A percentile compares a stretch with the other conserved stretches of the same genome.
Conservation (phyloP, 768 basidiomycete genomes). For the Tylopilus sp. region DNA sequence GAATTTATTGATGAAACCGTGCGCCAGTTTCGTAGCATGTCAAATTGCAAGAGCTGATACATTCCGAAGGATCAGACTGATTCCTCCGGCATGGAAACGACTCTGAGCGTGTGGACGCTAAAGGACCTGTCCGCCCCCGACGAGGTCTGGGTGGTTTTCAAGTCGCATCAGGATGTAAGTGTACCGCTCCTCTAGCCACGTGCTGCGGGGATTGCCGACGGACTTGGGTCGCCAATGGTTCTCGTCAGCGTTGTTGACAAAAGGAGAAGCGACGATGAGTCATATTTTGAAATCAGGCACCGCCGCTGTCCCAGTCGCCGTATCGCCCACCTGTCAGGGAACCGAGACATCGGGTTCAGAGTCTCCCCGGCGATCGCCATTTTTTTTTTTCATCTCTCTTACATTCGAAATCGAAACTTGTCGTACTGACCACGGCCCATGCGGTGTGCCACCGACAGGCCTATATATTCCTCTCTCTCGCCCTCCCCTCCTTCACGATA, state of each 20-base stretch:
- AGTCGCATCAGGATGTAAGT: slow-evolving; percentile 60
- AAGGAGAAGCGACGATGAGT: slow-evolving; percentile 14
- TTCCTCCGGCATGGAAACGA: slow-evolving; percentile 13
- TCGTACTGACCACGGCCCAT: slow-evolving; percentile 12
- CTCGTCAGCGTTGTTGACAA: neutral
- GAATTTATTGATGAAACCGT: slow-evolving; percentile 21
- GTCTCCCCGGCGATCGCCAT: slow-evolving; percentile 19
- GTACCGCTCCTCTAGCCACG: neutral
- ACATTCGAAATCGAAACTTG: slow-evolving; percentile 9
- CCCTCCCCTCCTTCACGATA: slow-evolving; percentile 43
- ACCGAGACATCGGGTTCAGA: slow-evolving; percentile 3
- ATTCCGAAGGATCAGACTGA: slow-evolving; percentile 12
- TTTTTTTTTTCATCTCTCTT: slow-evolving; percentile 1
- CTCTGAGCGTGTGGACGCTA: slow-evolving; percentile 49
- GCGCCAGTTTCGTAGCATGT: neutral
- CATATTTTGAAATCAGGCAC: slow-evolving; percentile 21
- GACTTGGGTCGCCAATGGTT: neutral
- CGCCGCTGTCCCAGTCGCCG: slow-evolving; percentile 3
- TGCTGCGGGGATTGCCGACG: slow-evolving; percentile 2
- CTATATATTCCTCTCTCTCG: slow-evolving; percentile 49
- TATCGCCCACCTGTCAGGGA: slow-evolving; percentile 2
- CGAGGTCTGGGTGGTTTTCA: slow-evolving; percentile 55
- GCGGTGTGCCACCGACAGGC: slow-evolving; percentile 40
- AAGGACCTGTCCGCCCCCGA: slow-evolving; percentile 35
- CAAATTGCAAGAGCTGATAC: slow-evolving; percentile 5